These are phyloP conservation scores for Tylopilus sp. DNA, from an alignment of 768 basidiomycete genomes.

Conservation along the genomic window DNA sequence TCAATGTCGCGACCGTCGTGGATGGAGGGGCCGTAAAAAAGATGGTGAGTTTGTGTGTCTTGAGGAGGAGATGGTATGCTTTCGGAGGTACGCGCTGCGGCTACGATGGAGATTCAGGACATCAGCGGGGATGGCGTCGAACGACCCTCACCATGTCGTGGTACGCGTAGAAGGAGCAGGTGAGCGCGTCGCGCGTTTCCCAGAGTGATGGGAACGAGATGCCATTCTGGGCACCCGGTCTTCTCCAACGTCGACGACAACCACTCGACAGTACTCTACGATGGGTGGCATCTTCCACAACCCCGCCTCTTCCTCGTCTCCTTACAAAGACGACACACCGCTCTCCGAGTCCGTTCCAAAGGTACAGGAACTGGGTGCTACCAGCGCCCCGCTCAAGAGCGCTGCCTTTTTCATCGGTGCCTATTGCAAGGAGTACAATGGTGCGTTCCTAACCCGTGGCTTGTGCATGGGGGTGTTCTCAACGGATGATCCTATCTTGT, in stretches of 20 bases:
- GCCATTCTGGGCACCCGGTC: slow-evolving; percentile 22
- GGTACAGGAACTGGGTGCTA: slow-evolving; percentile 84
- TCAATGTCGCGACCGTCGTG: slow-evolving; percentile 54
- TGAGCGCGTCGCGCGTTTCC: background rate
- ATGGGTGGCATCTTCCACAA: slow-evolving; percentile 56
- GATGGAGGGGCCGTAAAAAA: slow-evolving; percentile 54
- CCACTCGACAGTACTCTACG: slow-evolving; percentile 23
- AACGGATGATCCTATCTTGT: background rate
- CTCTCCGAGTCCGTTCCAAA: slow-evolving; percentile 66
- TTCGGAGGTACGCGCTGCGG: slow-evolving; percentile 56
- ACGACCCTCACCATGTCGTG: slow-evolving; percentile 19
- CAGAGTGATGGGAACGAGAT: slow-evolving; percentile 20
- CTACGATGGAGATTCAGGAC: slow-evolving; percentile 27
- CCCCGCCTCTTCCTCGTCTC: slow-evolving; percentile 44
- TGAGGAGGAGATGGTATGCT: slow-evolving; percentile 64
- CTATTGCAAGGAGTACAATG: slow-evolving; percentile 95
- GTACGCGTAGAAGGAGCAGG: background rate
- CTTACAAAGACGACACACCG: slow-evolving; percentile 63
- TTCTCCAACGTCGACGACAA: slow-evolving; percentile 16
- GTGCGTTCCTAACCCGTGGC: slow-evolving; percentile 44
- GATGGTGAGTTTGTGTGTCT: slow-evolving; percentile 69
- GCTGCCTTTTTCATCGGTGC: slow-evolving; percentile 97
- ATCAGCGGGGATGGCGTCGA: background rate
- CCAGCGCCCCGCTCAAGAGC: slow-evolving; percentile 92
- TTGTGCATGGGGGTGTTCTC: slow-evolving; percentile 2